Percentiles rank a stretch among this genome's conserved stretches.
phyloP scores from a whole-genome alignment of 108 stramenopile species.

The Pseudonitzschia pungens region DNA sequence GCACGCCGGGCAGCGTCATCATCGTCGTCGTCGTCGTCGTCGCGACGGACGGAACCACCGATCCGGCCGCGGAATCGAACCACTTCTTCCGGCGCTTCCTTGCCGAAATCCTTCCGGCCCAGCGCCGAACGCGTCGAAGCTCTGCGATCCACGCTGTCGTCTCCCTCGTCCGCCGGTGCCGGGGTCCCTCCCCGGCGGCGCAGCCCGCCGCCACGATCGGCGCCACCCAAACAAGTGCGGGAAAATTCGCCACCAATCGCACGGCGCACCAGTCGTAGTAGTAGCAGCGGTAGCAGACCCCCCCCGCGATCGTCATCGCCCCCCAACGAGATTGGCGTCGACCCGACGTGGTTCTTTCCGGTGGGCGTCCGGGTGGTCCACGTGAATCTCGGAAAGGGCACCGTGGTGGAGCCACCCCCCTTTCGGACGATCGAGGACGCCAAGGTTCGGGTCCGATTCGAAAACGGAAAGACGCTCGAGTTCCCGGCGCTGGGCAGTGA shows the following conservation, averaged over 20 bases:
- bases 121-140: constrained; percentile 6
- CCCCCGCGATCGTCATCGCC: constrained; percentile 13
- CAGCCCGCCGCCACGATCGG: constrained; percentile 2
- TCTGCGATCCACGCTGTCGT: constrained; percentile 3
- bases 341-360: constrained; percentile 77
- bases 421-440: constrained; percentile 12
- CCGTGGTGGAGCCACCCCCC: constrained; percentile 57
- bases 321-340: constrained; percentile 21
- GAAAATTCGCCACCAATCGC: not conserved
- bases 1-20: not conserved
- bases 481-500: constrained; percentile 40
- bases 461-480: constrained; percentile 15
- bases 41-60: not conserved
- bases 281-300: not conserved
- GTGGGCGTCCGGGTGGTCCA: constrained; percentile 66
- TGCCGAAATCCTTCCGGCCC: not conserved
- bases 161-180: not conserved
- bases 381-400: constrained; percentile 56
- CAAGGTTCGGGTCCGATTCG: constrained; percentile 24
- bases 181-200: not conserved
- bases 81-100: no score
- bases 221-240: not conserved
- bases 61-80: not conserved
- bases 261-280: not conserved
- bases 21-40: not conserved